Evolutionary conservation across 2,329 filamentous ascomycete genomes (phyloP).

Genomic region (Venturia nashicola): DNA sequence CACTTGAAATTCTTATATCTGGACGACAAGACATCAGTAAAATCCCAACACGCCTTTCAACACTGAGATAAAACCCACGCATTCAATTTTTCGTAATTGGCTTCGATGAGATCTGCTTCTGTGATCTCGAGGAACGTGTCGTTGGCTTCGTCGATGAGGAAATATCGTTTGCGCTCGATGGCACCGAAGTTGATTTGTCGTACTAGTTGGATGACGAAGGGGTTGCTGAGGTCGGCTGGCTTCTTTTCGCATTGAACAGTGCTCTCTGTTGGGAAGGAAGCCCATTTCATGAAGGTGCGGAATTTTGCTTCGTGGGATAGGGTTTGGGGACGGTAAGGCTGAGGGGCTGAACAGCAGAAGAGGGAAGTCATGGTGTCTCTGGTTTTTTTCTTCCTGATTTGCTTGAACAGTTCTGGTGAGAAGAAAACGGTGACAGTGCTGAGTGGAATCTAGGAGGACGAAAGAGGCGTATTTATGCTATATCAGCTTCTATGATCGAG

Average conservation of each 20-base stretch:
- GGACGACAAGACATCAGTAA: no score
- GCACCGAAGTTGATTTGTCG: constrained; percentile 34
- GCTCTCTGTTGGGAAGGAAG: constrained; percentile 15
- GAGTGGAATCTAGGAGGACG: background rate
- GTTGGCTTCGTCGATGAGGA: constrained; percentile 15
- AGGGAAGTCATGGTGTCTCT: constrained; percentile 13
- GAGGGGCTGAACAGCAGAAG: constrained; percentile 15
- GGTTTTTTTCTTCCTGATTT: no score
- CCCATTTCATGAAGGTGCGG: constrained; percentile 20
- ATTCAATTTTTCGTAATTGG: constrained; percentile 34
- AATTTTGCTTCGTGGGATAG: constrained; percentile 18
- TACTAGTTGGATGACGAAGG: constrained; percentile 29
- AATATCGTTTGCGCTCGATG: constrained; percentile 33
- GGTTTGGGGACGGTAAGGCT: constrained; percentile 12
- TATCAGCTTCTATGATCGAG: background rate
- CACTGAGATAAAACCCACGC: constrained; percentile 19
- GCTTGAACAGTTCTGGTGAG: no score
- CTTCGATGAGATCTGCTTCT: constrained; percentile 27
- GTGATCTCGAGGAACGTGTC: constrained; percentile 22
- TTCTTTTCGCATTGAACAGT: background rate
- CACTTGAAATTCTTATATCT: no score
- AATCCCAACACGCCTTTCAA: no score
- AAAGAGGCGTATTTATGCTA: background rate
- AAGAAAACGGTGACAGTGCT: background rate
- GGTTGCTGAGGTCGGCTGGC: constrained; percentile 4